Conservation (phyloP, 2,329 filamentous ascomycete genomes). For the Colletotrichum tabaci region DNA sequence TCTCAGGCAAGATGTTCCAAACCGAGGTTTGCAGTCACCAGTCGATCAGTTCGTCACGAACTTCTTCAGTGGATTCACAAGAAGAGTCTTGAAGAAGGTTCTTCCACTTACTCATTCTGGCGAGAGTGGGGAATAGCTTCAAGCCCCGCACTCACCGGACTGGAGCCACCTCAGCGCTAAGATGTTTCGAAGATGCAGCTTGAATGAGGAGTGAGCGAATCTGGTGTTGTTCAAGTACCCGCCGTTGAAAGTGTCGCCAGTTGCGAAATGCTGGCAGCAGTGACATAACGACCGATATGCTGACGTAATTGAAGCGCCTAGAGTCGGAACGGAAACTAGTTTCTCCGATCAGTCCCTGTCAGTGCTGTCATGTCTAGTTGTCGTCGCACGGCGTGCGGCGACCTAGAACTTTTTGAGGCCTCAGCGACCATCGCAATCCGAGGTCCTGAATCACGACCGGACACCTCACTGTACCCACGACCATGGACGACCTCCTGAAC, state of each 20-base stretch:
- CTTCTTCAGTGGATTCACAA: slow-evolving; percentile 3
- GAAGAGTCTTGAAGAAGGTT: not conserved
- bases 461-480: slow-evolving; percentile 41
- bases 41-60: too few species aligned
- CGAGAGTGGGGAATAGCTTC: slow-evolving; percentile 7
- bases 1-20: not conserved
- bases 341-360: slow-evolving; percentile 22
- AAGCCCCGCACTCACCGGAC: not conserved
- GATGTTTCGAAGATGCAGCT: not conserved
- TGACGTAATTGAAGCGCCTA: not conserved
- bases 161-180: not conserved
- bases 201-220: not conserved
- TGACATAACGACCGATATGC: not conserved
- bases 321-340: not conserved
- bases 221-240: not conserved
- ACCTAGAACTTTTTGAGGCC: slow-evolving; percentile 29
- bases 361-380: slow-evolving; percentile 22
- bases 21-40: too few species aligned
- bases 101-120: slow-evolving; percentile 2
- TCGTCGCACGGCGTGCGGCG: slow-evolving; percentile 15
- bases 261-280: not conserved
- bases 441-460: slow-evolving; percentile 16
- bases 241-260: not conserved
- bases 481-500: slow-evolving; percentile 89
- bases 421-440: slow-evolving; percentile 22